Conservation (phyloP, 179 eudicot species). For the Beta lomatogona region DNA sequence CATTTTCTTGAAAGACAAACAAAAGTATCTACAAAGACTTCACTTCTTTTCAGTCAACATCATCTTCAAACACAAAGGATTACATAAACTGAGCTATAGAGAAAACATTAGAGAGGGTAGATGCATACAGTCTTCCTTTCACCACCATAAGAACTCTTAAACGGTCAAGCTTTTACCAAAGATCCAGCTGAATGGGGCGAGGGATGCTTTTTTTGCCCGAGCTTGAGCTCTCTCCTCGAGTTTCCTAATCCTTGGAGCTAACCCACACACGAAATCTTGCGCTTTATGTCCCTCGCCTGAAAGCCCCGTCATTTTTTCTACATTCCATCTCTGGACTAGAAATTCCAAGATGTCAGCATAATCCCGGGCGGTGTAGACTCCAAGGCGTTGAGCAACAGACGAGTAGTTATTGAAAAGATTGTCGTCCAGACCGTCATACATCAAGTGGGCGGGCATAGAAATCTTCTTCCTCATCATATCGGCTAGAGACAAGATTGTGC, state of each 20-base stretch:
- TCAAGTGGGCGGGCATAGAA: constrained; percentile 52
- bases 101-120: not conserved
- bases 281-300: constrained; percentile 49
- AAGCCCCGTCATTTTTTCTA: constrained; percentile 38
- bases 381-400: constrained; percentile 48
- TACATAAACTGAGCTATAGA: constrained; percentile 12
- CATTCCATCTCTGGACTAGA: constrained; percentile 48
- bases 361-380: constrained; percentile 53
- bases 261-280: constrained; percentile 42
- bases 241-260: constrained; percentile 54
- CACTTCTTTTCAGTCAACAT: constrained; percentile 23
- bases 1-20: constrained; percentile 13
- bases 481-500: constrained; percentile 38
- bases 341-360: constrained; percentile 52
- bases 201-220: constrained; percentile 39
- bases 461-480: constrained; percentile 59
- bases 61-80: constrained; percentile 23
- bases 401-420: constrained; percentile 49
- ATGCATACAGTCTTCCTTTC: not conserved
- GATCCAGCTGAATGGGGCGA: constrained; percentile 52
- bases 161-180: constrained; percentile 39
- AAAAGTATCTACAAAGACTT: constrained; percentile 34
- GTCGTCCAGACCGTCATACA: constrained; percentile 49
- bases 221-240: constrained; percentile 54
- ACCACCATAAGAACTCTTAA: not conserved